Percentiles rank a stretch among this genome's conserved stretches.
These are phyloP conservation scores for Gossypium anomalum DNA, from an alignment of 345 rosid species.

Conservation along the genomic window DNA sequence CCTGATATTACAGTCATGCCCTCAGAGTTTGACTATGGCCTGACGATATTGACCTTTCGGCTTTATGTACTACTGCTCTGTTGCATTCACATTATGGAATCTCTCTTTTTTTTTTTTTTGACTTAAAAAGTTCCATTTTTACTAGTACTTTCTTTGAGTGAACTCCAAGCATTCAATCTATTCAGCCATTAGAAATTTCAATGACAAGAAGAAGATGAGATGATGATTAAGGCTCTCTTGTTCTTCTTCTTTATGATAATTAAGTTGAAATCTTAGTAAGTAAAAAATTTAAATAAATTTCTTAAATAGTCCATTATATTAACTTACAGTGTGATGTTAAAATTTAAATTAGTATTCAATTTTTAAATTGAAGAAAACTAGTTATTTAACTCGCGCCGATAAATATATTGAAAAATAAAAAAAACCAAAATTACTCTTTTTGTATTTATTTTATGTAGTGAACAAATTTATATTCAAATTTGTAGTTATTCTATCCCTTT, in stretches of 20 bases:
- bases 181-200: background rate
- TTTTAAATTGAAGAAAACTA: no score
- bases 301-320: background rate
- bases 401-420: no score
- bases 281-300: background rate
- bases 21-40: background rate
- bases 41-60: conserved; percentile 6
- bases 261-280: background rate
- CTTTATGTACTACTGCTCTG: background rate
- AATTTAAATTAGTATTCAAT: background rate
- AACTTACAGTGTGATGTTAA: no score
- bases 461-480: no score
- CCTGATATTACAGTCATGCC: background rate
- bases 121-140: background rate
- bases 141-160: background rate
- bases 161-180: background rate
- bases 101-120: background rate
- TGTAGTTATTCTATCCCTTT: no score
- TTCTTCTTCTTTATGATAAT: background rate
- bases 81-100: background rate
- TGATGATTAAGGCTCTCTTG: no score
- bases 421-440: no score
- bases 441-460: no score
- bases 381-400: fast-evolving
- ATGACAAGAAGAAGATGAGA: background rate